phyloP scores from a whole-genome alignment of 2,329 filamentous ascomycete species.

The Curvularia verruculosa region DNA sequence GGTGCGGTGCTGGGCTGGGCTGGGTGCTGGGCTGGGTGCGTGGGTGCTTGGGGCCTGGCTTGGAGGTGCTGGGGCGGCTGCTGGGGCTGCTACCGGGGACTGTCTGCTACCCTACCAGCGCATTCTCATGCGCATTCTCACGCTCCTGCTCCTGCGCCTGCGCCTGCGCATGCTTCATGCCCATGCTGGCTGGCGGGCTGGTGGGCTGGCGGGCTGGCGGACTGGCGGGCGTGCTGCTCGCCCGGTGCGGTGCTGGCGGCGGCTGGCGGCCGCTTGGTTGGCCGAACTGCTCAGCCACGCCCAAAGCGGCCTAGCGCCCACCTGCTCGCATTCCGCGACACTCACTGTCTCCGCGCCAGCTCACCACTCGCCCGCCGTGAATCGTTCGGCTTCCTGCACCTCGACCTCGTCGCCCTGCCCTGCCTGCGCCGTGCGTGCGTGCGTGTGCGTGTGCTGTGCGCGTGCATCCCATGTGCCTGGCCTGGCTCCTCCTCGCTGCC shows the following conservation, averaged over 20 bases:
- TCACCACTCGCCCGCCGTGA: no score
- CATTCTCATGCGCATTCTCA: no score
- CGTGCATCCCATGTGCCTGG: background rate
- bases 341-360: constrained; percentile 1
- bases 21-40: background rate
- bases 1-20: background rate
- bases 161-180: no score
- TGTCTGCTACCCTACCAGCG: no score
- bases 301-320: constrained; percentile 29
- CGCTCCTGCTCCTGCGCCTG: no score
- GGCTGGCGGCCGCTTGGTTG: constrained; percentile 14
- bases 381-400: background rate
- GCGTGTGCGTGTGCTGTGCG: background rate
- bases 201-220: background rate
- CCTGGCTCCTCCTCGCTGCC: no score
- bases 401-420: constrained; percentile 1
- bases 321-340: constrained; percentile 27
- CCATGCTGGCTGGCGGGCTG: background rate
- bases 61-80: background rate
- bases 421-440: background rate
- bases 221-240: background rate
- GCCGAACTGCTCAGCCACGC: constrained; percentile 20
- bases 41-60: no score
- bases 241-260: background rate
- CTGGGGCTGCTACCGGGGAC: no score